Conservation (phyloP, 1,139 yeast genomes). For the Sugiyamaella grinbergsii region DNA sequence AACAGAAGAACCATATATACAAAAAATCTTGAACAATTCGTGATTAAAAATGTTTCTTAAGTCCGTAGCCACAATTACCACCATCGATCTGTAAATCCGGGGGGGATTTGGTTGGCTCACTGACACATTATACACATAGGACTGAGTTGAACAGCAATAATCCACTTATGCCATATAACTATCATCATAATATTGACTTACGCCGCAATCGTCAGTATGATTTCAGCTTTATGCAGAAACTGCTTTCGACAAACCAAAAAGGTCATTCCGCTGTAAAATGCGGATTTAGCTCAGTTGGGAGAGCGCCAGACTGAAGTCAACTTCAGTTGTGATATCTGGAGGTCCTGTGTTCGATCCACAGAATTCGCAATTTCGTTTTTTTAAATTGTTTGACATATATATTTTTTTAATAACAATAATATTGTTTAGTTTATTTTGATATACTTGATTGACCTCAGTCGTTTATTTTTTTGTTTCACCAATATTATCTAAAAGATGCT, state of each 20-base stretch:
- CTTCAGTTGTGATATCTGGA: conserved; percentile 17
- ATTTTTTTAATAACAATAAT: too few relatives aligned
- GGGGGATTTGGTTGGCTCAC: too few relatives aligned
- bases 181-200: too few relatives aligned
- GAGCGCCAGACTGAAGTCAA: conserved; percentile 20
- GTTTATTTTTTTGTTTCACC: too few relatives aligned
- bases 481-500: too few relatives aligned
- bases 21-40: not conserved
- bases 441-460: too few relatives aligned
- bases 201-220: not conserved
- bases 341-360: conserved; percentile 22
- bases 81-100: not conserved
- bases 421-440: too few relatives aligned
- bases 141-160: too few relatives aligned
- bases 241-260: too few relatives aligned
- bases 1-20: not conserved
- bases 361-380: conserved; percentile 19
- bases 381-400: not conserved
- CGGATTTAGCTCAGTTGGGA: conserved; percentile 21
- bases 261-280: not conserved
- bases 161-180: too few relatives aligned
- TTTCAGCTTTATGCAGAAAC: not conserved
- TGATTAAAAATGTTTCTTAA: not conserved
- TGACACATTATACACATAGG: too few relatives aligned
- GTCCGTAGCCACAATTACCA: not conserved